These are phyloP conservation scores for Fomitopsis betulina DNA, from an alignment of 1,284 basidiomycete species.

Conservation along the genomic window DNA sequence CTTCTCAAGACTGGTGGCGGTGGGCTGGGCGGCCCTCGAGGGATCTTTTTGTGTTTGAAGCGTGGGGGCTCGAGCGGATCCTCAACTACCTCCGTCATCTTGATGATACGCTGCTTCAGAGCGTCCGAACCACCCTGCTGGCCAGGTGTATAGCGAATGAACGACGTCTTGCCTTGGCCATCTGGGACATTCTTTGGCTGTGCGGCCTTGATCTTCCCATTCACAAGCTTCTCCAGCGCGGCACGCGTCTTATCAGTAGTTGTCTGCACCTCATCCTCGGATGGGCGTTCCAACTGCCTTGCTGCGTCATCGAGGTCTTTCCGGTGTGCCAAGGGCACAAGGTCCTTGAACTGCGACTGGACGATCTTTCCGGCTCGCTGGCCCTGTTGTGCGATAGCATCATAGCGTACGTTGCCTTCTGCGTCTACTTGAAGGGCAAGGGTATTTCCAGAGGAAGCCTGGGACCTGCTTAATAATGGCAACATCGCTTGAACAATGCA, in stretches of 20 bases:
- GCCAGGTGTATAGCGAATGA: conserved; percentile 95
- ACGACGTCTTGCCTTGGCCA: conserved; percentile 74
- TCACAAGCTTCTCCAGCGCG: conserved; percentile 91
- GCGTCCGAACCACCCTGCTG: conserved; percentile 69
- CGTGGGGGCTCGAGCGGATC: conserved; percentile 96
- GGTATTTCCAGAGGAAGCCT: conserved; percentile 89
- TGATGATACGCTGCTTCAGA: conserved; percentile 94
- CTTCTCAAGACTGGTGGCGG: conserved; percentile 96
- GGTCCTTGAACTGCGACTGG: conserved; percentile 96
- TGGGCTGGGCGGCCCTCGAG: conserved; percentile 91
- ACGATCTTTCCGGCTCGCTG: conserved; percentile 82
- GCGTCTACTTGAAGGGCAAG: conserved; percentile 95
- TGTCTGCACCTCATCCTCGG: conserved; percentile 83
- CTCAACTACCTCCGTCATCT: conserved; percentile 96
- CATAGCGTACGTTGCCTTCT: conserved; percentile 95
- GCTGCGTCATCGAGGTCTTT: conserved; percentile 81
- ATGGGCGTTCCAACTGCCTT: conserved; percentile 83
- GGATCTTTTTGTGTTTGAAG: conserved; percentile 99
- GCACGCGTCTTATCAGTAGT: conserved; percentile 89
- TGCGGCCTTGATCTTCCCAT: conserved; percentile 95
- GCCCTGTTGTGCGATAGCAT: conserved; percentile 94
- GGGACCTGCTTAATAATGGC: neutral
- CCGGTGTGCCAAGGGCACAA: conserved; percentile 88
- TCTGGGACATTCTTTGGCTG: conserved; percentile 89
- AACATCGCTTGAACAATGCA: neutral